phyloP scores from a whole-genome alignment of 2,329 filamentous ascomycete genomes.

The Ophiognomonia clavigignenti-juglandacearum region DNA sequence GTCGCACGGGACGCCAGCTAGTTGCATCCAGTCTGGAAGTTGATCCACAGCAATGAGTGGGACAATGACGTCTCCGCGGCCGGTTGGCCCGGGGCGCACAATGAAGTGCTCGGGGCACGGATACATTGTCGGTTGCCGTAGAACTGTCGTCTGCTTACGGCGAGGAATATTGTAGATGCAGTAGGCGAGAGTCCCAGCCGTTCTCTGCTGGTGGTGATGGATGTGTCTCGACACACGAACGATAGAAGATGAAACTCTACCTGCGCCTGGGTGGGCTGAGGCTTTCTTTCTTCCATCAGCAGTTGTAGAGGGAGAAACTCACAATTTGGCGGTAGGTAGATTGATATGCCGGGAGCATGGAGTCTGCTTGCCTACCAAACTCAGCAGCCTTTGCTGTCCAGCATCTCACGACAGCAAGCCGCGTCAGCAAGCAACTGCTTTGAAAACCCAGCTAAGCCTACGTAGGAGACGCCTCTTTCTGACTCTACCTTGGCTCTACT shows the following conservation, averaged over 20 bases:
- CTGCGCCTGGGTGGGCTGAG: not conserved
- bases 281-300: no score
- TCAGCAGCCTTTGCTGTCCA: not conserved
- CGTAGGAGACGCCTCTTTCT: not conserved
- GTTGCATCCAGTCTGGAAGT: slow-evolving; percentile 40
- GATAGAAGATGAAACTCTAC: not conserved
- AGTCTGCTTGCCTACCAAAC: not conserved
- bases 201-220: not conserved
- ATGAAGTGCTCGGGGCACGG: slow-evolving; percentile 36
- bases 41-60: slow-evolving; percentile 52
- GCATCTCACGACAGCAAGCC: not conserved
- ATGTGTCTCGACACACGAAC: no score
- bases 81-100: slow-evolving; percentile 30
- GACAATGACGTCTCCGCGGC: slow-evolving; percentile 30
- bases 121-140: slow-evolving; percentile 16
- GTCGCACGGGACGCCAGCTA: slow-evolving; percentile 38
- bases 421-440: slow-evolving; percentile 5
- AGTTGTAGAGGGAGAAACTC: no score
- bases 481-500: slow-evolving; percentile 50
- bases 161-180: not conserved
- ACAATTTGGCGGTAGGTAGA: not conserved
- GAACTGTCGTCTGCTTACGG: not conserved
- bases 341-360: not conserved
- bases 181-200: not conserved
- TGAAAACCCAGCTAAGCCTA: not conserved